Base-by-base conservation (phyloP, 306 rosid species). In the cucumber (Cucumis sativus) region DNA sequence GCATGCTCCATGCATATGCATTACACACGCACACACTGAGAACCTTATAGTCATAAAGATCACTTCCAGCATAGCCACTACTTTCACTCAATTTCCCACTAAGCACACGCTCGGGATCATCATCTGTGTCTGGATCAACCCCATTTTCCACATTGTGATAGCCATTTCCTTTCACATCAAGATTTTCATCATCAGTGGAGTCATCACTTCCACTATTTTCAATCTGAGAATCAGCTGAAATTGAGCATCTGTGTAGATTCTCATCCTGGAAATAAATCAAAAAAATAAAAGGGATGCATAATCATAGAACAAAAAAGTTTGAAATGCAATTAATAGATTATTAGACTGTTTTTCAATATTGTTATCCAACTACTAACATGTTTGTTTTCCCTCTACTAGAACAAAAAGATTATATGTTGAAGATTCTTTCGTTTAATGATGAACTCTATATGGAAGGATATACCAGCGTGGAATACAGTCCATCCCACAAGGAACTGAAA, bases 71-170 rank as follows among this genome's bases (percentile, higher is more conserved):
- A 88, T 87, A 96, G 82, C 97, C 99, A 82, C 99, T 96, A 82
- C 99, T 92, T 86, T 92, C 98, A 77, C 99, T 96, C 84, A 91
- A 82, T 82, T 92, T 96, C 75, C 99, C 98, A 85, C 99, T 96
- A 72, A 86, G 90, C 64, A 89, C 89, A 83, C 97, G 91, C 33
- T 91, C 98, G 61, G 82, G 88, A 73, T 96, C 97, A 57, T 96
- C 99, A 79, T 96, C 98, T 75, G 99, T 87, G 59, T 96, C 99
- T 54, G 84, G 90, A 87, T 91, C 97, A 64, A 81, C 97, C 86
- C 89, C 99, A 86, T 96, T 96, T 87, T 96, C 98, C 0, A 92
- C 97, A 75, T 91, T 96, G 83, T 96, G 99, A 82, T 89, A 96
- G 76, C 99, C 97, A 59, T 91, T 92, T 77, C 89, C 96, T 87